Percentiles rank a stretch among this genome's conserved stretches.
Conservation (phyloP, 139 green algal genomes). For the Volvox reticuliferus region DNA sequence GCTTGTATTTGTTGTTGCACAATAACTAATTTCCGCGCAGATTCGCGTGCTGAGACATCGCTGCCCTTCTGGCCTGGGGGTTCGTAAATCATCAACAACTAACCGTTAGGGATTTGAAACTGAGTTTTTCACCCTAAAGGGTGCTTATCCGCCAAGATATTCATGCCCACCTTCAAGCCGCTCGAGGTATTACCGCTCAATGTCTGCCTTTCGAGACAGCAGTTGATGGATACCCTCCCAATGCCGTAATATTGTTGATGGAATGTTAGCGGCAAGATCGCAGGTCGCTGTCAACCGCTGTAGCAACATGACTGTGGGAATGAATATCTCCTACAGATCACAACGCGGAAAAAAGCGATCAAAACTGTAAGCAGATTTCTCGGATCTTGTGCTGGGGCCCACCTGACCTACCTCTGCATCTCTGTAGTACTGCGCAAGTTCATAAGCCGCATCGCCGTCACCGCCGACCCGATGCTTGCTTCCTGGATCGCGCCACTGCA, state of each 20-base stretch:
- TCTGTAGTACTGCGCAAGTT: slow-evolving; percentile 79
- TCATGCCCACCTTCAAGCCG: slow-evolving; percentile 75
- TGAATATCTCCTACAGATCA: slow-evolving; percentile 74
- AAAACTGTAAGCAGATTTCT: neutral
- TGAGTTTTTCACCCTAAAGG: too few species aligned
- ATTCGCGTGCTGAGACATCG: slow-evolving; percentile 75
- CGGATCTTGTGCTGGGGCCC: neutral
- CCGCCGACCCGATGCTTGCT: neutral
- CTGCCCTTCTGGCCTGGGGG: slow-evolving; percentile 82
- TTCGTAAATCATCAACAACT: too few species aligned
- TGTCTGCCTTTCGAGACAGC: slow-evolving; percentile 75
- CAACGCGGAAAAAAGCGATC: neutral
- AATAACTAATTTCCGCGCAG: slow-evolving; percentile 71
- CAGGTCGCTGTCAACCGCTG: slow-evolving; percentile 54
- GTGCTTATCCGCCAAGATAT: too few species aligned
- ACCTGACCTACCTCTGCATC: slow-evolving; percentile 56
- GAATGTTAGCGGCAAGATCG: slow-evolving; percentile 53
- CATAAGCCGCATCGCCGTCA: neutral
- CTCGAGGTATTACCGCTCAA: slow-evolving; percentile 83
- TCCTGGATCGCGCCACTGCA: neutral
- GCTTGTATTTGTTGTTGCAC: slow-evolving; percentile 54
- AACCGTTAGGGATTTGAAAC: too few species aligned
- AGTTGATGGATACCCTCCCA: slow-evolving; percentile 81
- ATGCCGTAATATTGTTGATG: slow-evolving; percentile 56
- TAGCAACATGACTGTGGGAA: slow-evolving; percentile 61